phyloP scores from a whole-genome alignment of 805 yeast species.

The Yamadazyma sp. region DNA sequence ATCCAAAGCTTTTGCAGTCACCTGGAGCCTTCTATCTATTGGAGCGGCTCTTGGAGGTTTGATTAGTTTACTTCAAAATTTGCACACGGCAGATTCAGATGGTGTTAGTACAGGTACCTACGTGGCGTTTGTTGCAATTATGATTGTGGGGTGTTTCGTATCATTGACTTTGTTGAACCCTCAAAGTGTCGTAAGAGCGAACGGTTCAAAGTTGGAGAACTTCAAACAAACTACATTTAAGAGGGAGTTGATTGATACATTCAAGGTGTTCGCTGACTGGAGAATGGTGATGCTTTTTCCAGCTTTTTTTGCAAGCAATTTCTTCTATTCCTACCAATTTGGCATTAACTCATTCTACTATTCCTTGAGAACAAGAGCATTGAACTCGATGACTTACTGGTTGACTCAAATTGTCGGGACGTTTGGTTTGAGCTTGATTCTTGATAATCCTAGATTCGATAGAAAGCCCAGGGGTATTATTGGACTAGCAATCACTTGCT shows the following conservation, averaged over 20 bases:
- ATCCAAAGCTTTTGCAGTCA: constrained; percentile 16
- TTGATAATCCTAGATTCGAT: constrained; percentile 10
- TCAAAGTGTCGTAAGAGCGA: constrained; percentile 14
- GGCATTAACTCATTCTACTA: constrained; percentile 15
- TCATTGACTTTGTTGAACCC: constrained; percentile 14
- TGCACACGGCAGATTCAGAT: constrained; percentile 8
- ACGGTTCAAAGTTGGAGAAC: constrained; percentile 15
- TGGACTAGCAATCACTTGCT: constrained; percentile 9
- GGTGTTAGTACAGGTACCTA: constrained; percentile 16
- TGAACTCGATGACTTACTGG: constrained; percentile 17
- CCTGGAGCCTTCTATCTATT: constrained; percentile 16
- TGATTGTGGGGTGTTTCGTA: constrained; percentile 11
- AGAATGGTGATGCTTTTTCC: constrained; percentile 13
- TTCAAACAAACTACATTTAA: constrained; percentile 11
- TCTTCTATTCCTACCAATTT: constrained; percentile 15
- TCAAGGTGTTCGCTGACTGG: constrained; percentile 9
- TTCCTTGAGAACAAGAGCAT: constrained; percentile 16
- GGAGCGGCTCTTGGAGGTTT: constrained; percentile 18
- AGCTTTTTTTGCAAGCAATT: constrained; percentile 15
- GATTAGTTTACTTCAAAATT: constrained; percentile 13
- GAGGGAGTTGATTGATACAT: constrained; percentile 9
- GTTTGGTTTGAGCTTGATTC: constrained; percentile 10
- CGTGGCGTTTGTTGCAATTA: constrained; percentile 15
- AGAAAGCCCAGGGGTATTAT: constrained; percentile 15
- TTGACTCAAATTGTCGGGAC: constrained; percentile 15